Evolutionary conservation across 306 rosid species (phyloP).

Genomic region (Begonia loranthoides): DNA sequence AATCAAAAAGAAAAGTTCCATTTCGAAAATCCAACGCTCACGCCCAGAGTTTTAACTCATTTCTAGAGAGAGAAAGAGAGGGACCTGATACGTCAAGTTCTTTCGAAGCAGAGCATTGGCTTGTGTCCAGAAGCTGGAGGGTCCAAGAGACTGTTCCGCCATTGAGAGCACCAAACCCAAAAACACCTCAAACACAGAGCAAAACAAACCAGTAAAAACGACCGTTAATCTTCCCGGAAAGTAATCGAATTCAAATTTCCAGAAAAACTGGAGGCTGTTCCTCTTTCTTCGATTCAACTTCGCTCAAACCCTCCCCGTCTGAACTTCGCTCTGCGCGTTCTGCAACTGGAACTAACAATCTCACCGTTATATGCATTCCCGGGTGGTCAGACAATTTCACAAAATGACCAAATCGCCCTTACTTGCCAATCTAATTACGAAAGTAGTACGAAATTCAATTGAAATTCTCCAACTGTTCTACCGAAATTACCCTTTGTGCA

Average conservation of each 20-base stretch:
- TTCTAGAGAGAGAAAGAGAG: background rate
- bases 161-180: constrained; percentile 8
- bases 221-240: constrained; percentile 6
- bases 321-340: background rate
- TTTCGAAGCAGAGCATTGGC: constrained; percentile 84
- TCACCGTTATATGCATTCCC: background rate
- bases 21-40: no score
- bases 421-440: no score
- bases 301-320: background rate
- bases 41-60: no score
- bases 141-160: constrained; percentile 33
- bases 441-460: no score
- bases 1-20: no score
- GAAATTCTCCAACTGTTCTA: no score
- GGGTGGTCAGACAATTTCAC: background rate
- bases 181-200: background rate
- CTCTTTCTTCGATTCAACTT: background rate
- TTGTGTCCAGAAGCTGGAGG: constrained; percentile 70
- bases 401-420: background rate
- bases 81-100: constrained; percentile 71
- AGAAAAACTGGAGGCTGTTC: background rate
- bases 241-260: constrained; percentile 3
- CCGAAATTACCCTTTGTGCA: no score
- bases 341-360: background rate
- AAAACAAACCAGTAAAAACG: background rate